Evolutionary conservation across 148 eudicot species (phyloP).

Genomic region (Vaccinium macrocarpon): DNA sequence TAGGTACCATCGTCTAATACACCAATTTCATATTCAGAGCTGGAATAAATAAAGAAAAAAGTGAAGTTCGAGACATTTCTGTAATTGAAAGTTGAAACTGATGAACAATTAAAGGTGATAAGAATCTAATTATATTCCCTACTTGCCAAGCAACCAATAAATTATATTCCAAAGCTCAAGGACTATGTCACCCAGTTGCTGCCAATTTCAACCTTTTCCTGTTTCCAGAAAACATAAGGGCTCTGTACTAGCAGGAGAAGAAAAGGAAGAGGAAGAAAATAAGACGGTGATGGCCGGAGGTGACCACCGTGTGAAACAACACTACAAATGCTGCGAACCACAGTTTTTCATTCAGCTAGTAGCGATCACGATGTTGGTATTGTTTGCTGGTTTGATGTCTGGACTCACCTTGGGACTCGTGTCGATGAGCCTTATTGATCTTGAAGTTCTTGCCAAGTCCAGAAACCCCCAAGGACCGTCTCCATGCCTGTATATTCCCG

Average conservation of each 20-base stretch:
- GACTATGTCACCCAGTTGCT: neutral
- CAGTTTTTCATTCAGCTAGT: constrained; percentile 37
- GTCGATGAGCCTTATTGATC: constrained; percentile 60
- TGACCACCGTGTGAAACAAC: neutral
- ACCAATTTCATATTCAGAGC: too few relatives aligned
- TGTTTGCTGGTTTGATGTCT: constrained; percentile 63
- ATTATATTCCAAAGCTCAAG: neutral
- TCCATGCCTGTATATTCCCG: constrained; percentile 37
- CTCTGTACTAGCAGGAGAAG: neutral
- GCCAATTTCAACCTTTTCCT: neutral
- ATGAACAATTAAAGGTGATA: too few relatives aligned
- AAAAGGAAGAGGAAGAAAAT: neutral
- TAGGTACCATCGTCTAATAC: too few relatives aligned
- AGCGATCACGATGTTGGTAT: constrained; percentile 30
- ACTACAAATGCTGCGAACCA: constrained; percentile 38
- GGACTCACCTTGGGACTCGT: constrained; percentile 74
- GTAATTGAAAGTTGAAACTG: too few relatives aligned
- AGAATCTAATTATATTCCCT: neutral
- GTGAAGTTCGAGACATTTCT: too few relatives aligned
- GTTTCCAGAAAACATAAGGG: neutral
- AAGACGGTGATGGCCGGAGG: constrained; percentile 19
- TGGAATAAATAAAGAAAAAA: too few relatives aligned
- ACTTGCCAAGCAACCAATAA: neutral
- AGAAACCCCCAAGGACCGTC: constrained; percentile 43
- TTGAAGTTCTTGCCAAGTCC: constrained; percentile 53